Base-by-base conservation (phyloP, 495 filamentous ascomycete species). In the Trichoderma orchidacearum region DNA sequence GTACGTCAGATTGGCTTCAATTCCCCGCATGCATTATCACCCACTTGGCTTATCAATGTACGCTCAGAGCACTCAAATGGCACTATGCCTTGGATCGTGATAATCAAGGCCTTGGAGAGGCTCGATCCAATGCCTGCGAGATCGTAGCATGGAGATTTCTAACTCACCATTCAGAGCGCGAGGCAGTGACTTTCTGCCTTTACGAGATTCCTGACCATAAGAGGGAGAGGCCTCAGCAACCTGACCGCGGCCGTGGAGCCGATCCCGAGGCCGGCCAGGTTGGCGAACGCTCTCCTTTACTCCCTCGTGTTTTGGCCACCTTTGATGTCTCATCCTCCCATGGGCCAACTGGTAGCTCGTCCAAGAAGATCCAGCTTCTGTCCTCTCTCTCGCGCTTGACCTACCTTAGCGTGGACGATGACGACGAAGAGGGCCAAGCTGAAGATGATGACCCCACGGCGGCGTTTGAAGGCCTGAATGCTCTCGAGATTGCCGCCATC, bases 111-210 rank as follows among this genome's bases (percentile, higher is more conserved):
- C 62, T 92, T 30, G 84, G 85, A 62, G 81, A 88, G 56, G 85
- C 86, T 53, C 78, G 92, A 60, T 89, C 88, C 3, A 78, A 83
- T 67, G 90, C 88, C 25, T 95, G 90, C 67, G 91, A 97, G 70
- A 87, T 92, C 60, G 86, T 94, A 17, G 92, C 92, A 28, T 95
- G 90, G 85, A 80, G 91, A 48, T 90, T 93, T 60, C 74, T 95
- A 41, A 84, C 83, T 31, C 84, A 84, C 64, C 69, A 95, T 23
- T 85, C 87, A 3, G 85, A 91, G 58, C 73, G 82, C 29, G 92
- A 96, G 62, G 82, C 83, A 9, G 85, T 96, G 34, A 86, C 93
- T 36, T 89, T 83, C 60, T 82, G 93, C 50, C 76, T 95, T n/a
- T 82, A 85, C 60, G 89, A 95, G 63, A 78, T 95, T 30, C 83